These are phyloP conservation scores for Acer campestre DNA, from an alignment of 345 rosid species.

Conservation along the genomic window DNA sequence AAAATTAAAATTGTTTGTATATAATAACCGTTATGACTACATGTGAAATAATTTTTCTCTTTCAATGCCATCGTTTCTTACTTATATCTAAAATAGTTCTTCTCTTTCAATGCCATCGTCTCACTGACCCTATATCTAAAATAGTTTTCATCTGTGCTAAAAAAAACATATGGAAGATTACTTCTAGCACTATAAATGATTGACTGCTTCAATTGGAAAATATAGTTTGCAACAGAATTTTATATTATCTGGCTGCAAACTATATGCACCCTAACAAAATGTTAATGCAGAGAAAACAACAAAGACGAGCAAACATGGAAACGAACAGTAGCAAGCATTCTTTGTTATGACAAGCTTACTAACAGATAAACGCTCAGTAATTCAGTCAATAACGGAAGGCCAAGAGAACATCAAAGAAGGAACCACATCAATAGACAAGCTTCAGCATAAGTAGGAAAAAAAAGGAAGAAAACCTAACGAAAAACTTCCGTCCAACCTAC, in stretches of 20 bases:
- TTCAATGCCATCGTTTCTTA: too few relatives aligned
- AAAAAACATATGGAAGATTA: background rate
- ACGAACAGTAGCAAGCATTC: background rate
- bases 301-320: background rate
- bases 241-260: background rate
- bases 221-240: background rate
- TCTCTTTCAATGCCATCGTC: too few relatives aligned
- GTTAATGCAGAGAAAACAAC: background rate
- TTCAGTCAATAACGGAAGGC: background rate
- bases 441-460: background rate
- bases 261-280: background rate
- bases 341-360: background rate
- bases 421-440: background rate
- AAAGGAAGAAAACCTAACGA: background rate
- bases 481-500: constrained; percentile 7
- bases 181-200: background rate
- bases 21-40: too few relatives aligned
- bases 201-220: background rate
- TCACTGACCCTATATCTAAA: too few relatives aligned
- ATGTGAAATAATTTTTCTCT: too few relatives aligned
- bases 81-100: too few relatives aligned
- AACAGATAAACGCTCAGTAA: background rate
- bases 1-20: too few relatives aligned
- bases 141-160: background rate
- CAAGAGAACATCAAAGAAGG: background rate